Evolutionary conservation across 371 early-diverging fungal species (phyloP).

Genomic region (Lichtheimia hyalospora): DNA sequence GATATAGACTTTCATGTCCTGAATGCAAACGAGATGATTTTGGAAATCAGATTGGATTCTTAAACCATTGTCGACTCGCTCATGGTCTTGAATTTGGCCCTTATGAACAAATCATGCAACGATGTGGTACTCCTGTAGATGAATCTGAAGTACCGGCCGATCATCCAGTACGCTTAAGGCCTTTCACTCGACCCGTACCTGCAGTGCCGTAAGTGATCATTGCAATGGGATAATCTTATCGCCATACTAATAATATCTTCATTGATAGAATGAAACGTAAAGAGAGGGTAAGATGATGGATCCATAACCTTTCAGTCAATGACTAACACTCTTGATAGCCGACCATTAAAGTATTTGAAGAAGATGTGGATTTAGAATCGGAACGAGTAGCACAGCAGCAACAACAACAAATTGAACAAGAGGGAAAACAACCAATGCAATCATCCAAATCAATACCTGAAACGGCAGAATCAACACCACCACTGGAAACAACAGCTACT

Average conservation of each 20-base stretch:
- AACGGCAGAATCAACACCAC: background rate
- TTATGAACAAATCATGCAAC: constrained; percentile 66
- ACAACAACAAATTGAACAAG: background rate
- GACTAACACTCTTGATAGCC: constrained; percentile 38
- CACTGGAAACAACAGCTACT: background rate
- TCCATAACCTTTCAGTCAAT: background rate
- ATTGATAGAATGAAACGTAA: constrained; percentile 19
- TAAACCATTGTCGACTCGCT: constrained; percentile 78
- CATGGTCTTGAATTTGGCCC: constrained; percentile 70
- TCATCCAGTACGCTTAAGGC: constrained; percentile 51
- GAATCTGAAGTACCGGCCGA: constrained; percentile 64
- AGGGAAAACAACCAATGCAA: constrained; percentile 6
- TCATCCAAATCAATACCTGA: constrained; percentile 18
- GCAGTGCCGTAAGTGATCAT: constrained; percentile 2
- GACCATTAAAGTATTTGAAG: constrained; percentile 71
- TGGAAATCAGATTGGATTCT: constrained; percentile 74
- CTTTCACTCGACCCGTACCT: constrained; percentile 27
- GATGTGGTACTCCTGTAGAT: constrained; percentile 68
- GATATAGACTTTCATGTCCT: constrained; percentile 53
- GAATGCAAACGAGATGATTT: constrained; percentile 65
- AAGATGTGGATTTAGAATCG: constrained; percentile 66
- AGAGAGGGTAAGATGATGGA: constrained; percentile 30
- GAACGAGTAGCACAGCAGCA: constrained; percentile 20
- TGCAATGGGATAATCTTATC: background rate
- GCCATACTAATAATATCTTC: background rate